Percentiles rank a stretch among this genome's conserved stretches.
Evolutionary conservation across 805 yeast species (phyloP).

Genomic region (Wickerhamiella musiphila): DNA sequence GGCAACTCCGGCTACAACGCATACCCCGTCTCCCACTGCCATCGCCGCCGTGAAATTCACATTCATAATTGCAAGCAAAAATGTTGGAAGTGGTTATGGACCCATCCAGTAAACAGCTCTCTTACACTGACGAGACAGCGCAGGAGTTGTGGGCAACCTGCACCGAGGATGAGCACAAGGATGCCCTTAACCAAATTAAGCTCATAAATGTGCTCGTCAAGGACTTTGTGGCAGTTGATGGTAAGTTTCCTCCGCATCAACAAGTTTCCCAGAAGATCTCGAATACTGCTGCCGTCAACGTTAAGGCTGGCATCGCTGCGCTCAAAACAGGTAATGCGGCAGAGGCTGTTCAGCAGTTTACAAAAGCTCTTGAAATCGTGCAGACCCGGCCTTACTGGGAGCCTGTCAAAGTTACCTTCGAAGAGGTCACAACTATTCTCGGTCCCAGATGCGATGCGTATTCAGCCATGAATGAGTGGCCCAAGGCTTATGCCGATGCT

Average conservation of each 20-base stretch:
- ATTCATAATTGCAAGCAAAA: neutral
- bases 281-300: constrained; percentile 20
- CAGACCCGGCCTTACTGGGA: constrained; percentile 26
- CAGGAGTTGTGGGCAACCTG: constrained; percentile 8
- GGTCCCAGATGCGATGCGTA: constrained; percentile 25
- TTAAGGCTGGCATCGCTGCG: constrained; percentile 19
- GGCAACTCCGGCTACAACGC: no score
- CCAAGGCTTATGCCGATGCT: constrained; percentile 25
- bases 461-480: constrained; percentile 20
- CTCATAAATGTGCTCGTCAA: constrained; percentile 19
- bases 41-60: neutral
- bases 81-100: constrained; percentile 3
- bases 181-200: constrained; percentile 10
- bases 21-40: no score
- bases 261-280: constrained; percentile 15
- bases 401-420: constrained; percentile 19
- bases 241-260: constrained; percentile 23
- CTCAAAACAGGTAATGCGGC: constrained; percentile 15
- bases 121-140: neutral
- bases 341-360: constrained; percentile 23
- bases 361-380: constrained; percentile 25
- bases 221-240: constrained; percentile 17
- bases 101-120: constrained; percentile 2
- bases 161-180: constrained; percentile 19
- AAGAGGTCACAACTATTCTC: constrained; percentile 20